Percentiles rank a stretch among this genome's conserved stretches.
Evolutionary conservation across 805 yeast species (phyloP).

Genomic region (Aciculoconidium aculeatum): DNA sequence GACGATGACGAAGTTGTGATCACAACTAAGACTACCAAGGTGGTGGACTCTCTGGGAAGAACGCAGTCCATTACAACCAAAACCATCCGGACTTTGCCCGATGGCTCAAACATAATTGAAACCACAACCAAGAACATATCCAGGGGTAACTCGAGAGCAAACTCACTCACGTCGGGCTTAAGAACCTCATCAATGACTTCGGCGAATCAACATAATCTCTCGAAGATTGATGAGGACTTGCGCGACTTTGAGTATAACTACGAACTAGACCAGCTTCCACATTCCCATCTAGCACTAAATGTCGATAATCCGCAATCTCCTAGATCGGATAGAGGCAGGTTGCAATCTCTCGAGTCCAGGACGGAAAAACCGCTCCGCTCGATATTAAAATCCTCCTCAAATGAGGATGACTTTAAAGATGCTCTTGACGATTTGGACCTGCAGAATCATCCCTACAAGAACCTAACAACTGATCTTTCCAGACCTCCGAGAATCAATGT

Average conservation of each 20-base stretch:
- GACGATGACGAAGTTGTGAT: slow-evolving; percentile 21
- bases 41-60: slow-evolving; percentile 35
- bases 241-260: slow-evolving; percentile 39
- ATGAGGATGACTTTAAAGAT: slow-evolving; percentile 5
- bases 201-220: slow-evolving; percentile 18
- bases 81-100: slow-evolving; percentile 32
- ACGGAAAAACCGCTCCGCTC: slow-evolving; percentile 3
- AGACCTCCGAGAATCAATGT: no score
- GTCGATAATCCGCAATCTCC: neutral
- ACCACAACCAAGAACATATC: slow-evolving; percentile 38
- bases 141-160: slow-evolving; percentile 27
- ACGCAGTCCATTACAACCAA: slow-evolving; percentile 35
- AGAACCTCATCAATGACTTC: slow-evolving; percentile 14
- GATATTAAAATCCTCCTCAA: slow-evolving; percentile 4
- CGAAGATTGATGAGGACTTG: slow-evolving; percentile 38
- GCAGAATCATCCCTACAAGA: no score
- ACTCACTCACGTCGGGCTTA: slow-evolving; percentile 16
- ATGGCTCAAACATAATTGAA: slow-evolving; percentile 39
- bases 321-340: slow-evolving; percentile 1
- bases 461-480: no score
- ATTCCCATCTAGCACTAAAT: no score
- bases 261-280: slow-evolving; percentile 21
- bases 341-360: no score
- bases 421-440: slow-evolving; percentile 4
- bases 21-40: slow-evolving; percentile 39